Evolutionary conservation across 1,284 basidiomycete species (phyloP), one percentile per base, ranked within the genome.

Genomic region (Fistulinella cinereoalba): DNA sequence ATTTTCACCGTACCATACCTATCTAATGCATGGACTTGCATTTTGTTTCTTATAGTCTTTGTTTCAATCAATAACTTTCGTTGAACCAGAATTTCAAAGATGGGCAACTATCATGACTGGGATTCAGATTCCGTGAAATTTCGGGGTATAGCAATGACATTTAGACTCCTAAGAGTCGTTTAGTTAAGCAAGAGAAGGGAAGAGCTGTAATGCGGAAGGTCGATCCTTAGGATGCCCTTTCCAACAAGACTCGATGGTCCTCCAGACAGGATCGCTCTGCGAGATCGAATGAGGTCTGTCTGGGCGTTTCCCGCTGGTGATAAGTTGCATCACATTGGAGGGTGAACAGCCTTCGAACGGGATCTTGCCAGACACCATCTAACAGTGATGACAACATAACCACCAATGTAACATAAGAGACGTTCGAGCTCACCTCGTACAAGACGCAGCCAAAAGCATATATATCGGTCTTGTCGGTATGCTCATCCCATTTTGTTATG

Each of bases 301-400:
- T 3, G 58, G 58, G 23, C 12, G 49, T 21, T 31, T 10, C 15
- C 44, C 47, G 0, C 8, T 11, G 23, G 0, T 3, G 27, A 61
- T 43, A 18, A 5, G n/a, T 2, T 3, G 1, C 3, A 32, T 1
- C 12, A 65, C 36, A 11, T 28, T 5, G 12, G 3, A n/a, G 6
- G 1, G 0, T 5, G 25, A 0, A 19, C 2, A 4, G 1, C 7
- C 12, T 21, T 47, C 13, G 16, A 66, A 67, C 1, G 60, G 65
- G 3, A 47, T n/a, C 12, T 10, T 34, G n/a, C 62, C 57, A 22
- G 60, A 50, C 22, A 62, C 6, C 32, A 63, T 61, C 61, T 66
- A 25, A 21, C 18, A 23, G 18, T n/a, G 25, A 37, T 32, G 33
- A 44, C 25, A 41, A 44, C 25, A 41, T 51, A 21, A 46, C 32